Evolutionary conservation across 2,329 filamentous ascomycete species (phyloP).

Genomic region (Sphaerostilbella broomeana): DNA sequence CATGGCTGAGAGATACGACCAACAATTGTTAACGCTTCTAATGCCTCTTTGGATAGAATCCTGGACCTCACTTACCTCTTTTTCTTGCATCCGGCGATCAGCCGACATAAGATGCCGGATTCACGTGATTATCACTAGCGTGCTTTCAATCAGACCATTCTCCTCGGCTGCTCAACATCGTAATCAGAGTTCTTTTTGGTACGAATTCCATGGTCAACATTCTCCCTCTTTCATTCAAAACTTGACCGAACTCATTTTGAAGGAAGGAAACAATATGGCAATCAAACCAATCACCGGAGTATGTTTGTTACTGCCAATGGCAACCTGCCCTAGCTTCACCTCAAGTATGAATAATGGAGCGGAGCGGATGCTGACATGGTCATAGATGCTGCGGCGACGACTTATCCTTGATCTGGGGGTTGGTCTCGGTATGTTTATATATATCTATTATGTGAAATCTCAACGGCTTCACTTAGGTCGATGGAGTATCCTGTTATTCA

Average conservation of each 20-base stretch:
- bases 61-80: neutral
- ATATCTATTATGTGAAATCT: no score
- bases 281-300: constrained; percentile 54
- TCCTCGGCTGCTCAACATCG: constrained; percentile 14
- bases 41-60: neutral
- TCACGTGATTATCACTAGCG: constrained; percentile 25
- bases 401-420: constrained; percentile 51
- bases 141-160: constrained; percentile 30
- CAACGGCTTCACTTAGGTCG: no score
- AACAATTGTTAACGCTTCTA: constrained; percentile 5
- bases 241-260: constrained; percentile 18
- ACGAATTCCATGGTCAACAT: constrained; percentile 1
- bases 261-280: constrained; percentile 51
- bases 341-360: no score
- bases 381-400: constrained; percentile 53
- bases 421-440: constrained; percentile 48
- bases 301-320: constrained; percentile 36
- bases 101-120: constrained; percentile 8
- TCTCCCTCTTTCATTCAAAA: neutral
- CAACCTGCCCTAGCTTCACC: no score
- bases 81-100: constrained; percentile 14
- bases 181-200: constrained; percentile 7
- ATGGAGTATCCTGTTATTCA: no score
- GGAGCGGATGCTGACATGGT: constrained; percentile 11
- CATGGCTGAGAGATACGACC: constrained; percentile 40